Base-by-base conservation (phyloP, 1,284 basidiomycete genomes). In the Tilletia walkeri region DNA sequence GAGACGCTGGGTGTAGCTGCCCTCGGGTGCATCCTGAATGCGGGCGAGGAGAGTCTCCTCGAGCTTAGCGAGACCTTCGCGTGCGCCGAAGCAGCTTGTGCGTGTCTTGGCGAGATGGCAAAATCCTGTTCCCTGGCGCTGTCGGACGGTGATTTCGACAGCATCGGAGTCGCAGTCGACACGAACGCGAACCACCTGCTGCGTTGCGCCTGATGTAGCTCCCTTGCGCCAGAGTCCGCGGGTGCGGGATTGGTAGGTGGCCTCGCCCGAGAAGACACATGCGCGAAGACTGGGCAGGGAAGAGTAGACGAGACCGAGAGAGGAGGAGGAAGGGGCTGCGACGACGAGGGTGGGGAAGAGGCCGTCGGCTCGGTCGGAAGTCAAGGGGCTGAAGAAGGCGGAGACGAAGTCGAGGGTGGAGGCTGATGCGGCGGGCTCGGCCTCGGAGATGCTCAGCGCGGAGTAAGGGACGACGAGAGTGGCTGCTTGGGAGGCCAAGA, bases 161-260 rank as follows among this genome's bases (percentile, higher is more conserved):
- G 92, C 89, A 84, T 99, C 96, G 0, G 89, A 88, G 85, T 99
- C 96, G 84, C 96, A 99, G 85, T 99, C 96, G 48, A 91, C 84
- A 34, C 90, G 88, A 75, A 99, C 91, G 76, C 88, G 87, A 20
- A 94, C 87, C 68, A 99, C 88, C 49, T 92, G 89, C 83, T 99
- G 96, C 0, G 91, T 94, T 9, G 95, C 91, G 34, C 96, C 96
- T 24, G 92, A 94, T 0, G 94, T 96, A 85, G 93, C 95, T 34
- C 96, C 96, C 84, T 99, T 99, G 73, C 92, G 88, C 96, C 96
- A 99, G 20, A 99, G 86, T 7, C 95, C 95, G 80, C 94, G 94
- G 18, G 83, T 84, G 75, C 96, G 90, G 20, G 94, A 97, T 83
- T 98, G 94, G 85, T 99, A 99, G 49, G 96, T 91, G 38, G 95